phyloP scores from a whole-genome alignment of 192 early-diverging fungal genomes.

The Mortierella hygrophila region DNA sequence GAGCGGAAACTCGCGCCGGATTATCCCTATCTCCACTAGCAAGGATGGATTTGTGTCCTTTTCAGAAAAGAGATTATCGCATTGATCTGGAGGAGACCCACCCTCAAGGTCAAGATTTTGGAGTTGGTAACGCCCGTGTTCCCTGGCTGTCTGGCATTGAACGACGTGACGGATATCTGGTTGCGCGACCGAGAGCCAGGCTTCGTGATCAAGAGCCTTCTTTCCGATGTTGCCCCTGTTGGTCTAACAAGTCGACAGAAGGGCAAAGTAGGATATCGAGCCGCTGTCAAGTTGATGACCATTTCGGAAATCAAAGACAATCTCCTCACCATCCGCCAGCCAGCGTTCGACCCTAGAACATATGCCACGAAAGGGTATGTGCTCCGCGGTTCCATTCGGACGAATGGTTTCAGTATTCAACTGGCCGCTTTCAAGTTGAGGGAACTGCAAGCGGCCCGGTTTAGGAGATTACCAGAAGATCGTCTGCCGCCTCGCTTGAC shows the following conservation, averaged over 20 bases:
- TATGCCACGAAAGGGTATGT: background rate
- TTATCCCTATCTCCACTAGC: background rate
- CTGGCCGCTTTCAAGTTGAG: constrained; percentile 8
- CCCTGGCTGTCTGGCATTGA: background rate
- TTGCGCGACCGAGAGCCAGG: background rate
- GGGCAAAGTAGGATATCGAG: background rate
- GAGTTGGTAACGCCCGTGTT: background rate
- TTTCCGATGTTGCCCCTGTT: background rate
- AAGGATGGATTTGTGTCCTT: background rate
- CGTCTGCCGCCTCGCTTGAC: background rate
- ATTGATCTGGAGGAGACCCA: background rate
- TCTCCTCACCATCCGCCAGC: background rate
- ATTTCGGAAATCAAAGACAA: background rate
- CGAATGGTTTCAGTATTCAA: background rate
- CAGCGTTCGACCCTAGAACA: background rate
- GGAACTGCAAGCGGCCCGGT: constrained; percentile 8
- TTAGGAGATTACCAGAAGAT: background rate
- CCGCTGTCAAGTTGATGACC: background rate
- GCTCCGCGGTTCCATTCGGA: constrained; percentile 4
- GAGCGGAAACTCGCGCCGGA: background rate
- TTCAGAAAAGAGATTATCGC: background rate
- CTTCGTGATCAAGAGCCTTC: background rate
- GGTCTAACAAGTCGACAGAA: background rate
- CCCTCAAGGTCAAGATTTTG: background rate
- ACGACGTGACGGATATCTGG: background rate